These are phyloP conservation scores for Fusarium tuaranense DNA, from an alignment of 2,329 filamentous ascomycete genomes.

Conservation along the genomic window DNA sequence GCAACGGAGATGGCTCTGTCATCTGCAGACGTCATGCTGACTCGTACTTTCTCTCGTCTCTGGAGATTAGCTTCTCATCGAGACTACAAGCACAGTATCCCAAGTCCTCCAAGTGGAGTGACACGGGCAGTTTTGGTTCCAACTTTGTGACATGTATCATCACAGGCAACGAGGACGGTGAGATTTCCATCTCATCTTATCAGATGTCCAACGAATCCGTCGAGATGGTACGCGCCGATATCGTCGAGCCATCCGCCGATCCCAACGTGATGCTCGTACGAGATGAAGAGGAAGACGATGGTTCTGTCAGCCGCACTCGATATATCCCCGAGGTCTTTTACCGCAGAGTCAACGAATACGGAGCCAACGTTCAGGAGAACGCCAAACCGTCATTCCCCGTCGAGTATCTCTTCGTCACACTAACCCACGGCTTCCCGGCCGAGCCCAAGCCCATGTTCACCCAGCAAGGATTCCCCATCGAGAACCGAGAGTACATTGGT, in stretches of 20 bases:
- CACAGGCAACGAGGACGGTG: constrained; percentile 89
- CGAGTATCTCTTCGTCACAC: constrained; percentile 93
- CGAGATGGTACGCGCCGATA: constrained; percentile 95
- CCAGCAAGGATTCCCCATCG: constrained; percentile 82
- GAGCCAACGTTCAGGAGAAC: constrained; percentile 95
- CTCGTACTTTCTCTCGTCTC: constrained; percentile 92
- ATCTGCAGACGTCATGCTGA: constrained; percentile 96
- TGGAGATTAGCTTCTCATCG: constrained; percentile 91
- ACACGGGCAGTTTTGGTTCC: constrained; percentile 92
- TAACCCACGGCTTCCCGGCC: constrained; percentile 96
- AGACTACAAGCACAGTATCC: constrained; percentile 89
- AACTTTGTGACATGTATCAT: constrained; percentile 98
- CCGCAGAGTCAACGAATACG: constrained; percentile 94
- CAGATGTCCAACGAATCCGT: constrained; percentile 96
- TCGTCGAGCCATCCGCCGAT: constrained; percentile 94
- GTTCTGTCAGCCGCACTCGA: constrained; percentile 73
- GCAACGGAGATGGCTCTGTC: constrained; percentile 84
- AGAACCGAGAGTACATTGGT: constrained; percentile 89
- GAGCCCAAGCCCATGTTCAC: constrained; percentile 82
- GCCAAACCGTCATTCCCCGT: constrained; percentile 97
- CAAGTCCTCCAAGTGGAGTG: constrained; percentile 95
- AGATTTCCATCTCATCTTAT: constrained; percentile 91
- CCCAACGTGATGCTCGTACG: constrained; percentile 95
- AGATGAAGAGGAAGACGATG: constrained; percentile 87
- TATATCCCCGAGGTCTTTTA: constrained; percentile 99